These are phyloP conservation scores for Oryza glaberrima DNA, from an alignment of 176 grass and related monocot genomes.

Conservation along the genomic window DNA sequence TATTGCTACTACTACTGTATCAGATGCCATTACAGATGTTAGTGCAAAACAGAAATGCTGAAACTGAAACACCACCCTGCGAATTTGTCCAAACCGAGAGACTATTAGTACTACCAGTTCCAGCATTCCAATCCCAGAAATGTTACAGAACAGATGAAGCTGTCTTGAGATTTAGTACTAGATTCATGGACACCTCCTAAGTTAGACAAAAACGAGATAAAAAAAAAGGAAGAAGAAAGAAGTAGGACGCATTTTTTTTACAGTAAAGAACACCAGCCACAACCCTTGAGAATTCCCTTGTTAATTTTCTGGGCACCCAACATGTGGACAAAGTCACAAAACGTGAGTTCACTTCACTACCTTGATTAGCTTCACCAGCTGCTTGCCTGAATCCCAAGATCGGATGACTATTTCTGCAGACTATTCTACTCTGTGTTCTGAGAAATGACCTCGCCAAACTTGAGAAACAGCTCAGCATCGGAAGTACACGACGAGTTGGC, in stretches of 20 bases:
- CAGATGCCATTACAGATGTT: not conserved
- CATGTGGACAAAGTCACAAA: slow-evolving; percentile 26
- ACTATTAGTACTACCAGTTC: not conserved
- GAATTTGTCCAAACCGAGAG: not conserved
- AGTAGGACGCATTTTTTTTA: slow-evolving; percentile 64
- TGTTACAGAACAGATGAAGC: not conserved
- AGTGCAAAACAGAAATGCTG: not conserved
- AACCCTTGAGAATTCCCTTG: slow-evolving; percentile 4
- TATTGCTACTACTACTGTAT: not conserved
- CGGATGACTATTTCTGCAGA: not conserved
- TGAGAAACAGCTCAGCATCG: slow-evolving; percentile 89
- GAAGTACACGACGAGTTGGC: slow-evolving; percentile 68
- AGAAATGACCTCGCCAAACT: slow-evolving; percentile 91
- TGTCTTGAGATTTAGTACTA: not conserved
- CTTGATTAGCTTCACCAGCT: not conserved
- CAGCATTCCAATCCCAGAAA: not conserved
- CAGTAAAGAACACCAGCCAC: slow-evolving; percentile 44
- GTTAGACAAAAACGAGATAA: slow-evolving; percentile 19
- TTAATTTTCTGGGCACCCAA: slow-evolving; percentile 39
- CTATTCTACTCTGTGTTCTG: slow-evolving; percentile 57
- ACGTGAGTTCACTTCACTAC: slow-evolving; percentile 30
- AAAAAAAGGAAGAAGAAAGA: not conserved
- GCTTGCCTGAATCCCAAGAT: not conserved
- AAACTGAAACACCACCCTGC: not conserved
- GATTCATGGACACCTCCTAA: not conserved